Evolutionary conservation across 2,329 filamentous ascomycete species (phyloP).

Genomic region (Daldinia sp.): DNA sequence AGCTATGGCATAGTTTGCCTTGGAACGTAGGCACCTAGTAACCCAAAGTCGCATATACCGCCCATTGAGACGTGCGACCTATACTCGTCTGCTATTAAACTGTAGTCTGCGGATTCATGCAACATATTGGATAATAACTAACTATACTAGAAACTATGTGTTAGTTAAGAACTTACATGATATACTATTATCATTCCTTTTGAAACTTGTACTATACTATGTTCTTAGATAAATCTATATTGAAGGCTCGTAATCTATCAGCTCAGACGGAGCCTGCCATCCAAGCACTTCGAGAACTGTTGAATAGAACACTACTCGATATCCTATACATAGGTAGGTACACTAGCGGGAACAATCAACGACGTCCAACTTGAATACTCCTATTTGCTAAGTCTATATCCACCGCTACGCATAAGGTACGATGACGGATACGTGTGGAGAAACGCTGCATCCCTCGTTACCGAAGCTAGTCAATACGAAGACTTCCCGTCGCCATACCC

Average conservation of each 20-base stretch:
- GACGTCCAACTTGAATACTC: neutral
- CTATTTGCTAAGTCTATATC: neutral
- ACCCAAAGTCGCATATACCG: too few relatives aligned
- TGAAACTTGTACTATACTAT: neutral
- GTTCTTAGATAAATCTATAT: neutral
- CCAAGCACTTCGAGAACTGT: neutral
- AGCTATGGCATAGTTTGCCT: too few relatives aligned
- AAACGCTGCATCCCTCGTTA: constrained; percentile 1
- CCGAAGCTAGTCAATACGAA: constrained; percentile 21
- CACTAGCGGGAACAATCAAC: neutral
- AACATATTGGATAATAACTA: too few relatives aligned
- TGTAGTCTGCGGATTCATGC: too few relatives aligned
- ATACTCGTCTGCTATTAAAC: too few relatives aligned
- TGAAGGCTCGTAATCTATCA: neutral
- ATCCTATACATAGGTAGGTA: too few relatives aligned
- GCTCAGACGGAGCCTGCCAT: neutral
- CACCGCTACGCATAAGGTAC: constrained; percentile 10
- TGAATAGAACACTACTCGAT: neutral
- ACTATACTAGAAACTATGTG: too few relatives aligned
- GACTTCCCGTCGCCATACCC: constrained; percentile 14
- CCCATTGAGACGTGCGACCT: neutral
- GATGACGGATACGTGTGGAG: constrained; percentile 19
- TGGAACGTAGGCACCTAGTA: too few relatives aligned
- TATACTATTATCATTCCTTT: neutral
- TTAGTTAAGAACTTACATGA: neutral